phyloP scores from a whole-genome alignment of 371 early-diverging fungal genomes.

The Circinella minor region DNA sequence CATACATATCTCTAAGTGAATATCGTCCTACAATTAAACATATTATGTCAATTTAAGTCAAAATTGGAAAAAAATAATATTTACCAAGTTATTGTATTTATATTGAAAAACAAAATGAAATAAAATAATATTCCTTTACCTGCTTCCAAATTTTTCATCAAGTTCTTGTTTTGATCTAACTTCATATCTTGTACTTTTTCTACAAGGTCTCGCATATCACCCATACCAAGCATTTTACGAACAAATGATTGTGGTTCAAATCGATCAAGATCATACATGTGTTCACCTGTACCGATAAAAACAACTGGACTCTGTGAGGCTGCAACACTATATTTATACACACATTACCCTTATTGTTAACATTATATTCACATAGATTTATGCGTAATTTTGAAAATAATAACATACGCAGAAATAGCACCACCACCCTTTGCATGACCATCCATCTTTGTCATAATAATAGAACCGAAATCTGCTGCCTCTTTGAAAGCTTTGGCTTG shows the following conservation, averaged over 20 bases:
- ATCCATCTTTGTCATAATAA: constrained; percentile 99
- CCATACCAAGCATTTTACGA: constrained; percentile 97
- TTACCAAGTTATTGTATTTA: too few relatives aligned
- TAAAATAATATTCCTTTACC: constrained; percentile 44
- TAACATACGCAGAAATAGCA: constrained; percentile 94
- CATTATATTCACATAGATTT: too few relatives aligned
- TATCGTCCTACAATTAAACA: constrained; percentile 61
- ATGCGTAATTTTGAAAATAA: too few relatives aligned
- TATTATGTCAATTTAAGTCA: neutral
- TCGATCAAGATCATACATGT: constrained; percentile 95
- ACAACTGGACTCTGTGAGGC: constrained; percentile 97
- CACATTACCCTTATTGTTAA: neutral
- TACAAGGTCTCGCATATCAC: constrained; percentile 93
- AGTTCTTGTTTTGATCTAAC: constrained; percentile 83
- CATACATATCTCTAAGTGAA: constrained; percentile 98
- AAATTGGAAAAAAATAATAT: too few relatives aligned
- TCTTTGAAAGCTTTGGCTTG: constrained; percentile 98
- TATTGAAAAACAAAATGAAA: neutral
- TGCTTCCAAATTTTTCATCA: constrained; percentile 93
- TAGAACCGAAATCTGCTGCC: constrained; percentile 97
- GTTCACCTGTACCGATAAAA: constrained; percentile 99
- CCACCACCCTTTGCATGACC: constrained; percentile 99
- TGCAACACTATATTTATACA: constrained; percentile 75
- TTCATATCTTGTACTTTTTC: constrained; percentile 95
- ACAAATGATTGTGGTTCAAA: constrained; percentile 97